Conservation (phyloP, 352 stramenopile species). For the Globisporangium cystogenes region DNA sequence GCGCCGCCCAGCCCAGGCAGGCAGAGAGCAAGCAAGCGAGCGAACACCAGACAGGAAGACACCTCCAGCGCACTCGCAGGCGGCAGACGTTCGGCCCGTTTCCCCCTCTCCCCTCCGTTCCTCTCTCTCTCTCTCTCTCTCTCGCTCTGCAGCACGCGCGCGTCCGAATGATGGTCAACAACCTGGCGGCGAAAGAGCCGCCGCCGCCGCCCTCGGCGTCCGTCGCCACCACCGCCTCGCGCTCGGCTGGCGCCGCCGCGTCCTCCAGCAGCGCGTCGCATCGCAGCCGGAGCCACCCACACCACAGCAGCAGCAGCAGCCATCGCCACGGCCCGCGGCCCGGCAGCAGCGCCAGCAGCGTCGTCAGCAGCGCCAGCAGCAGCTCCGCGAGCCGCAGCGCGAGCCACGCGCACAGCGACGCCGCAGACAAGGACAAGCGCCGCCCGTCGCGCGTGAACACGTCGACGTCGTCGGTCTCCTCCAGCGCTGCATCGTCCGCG, state of each 20-base stretch:
- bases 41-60: background rate
- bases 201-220: background rate
- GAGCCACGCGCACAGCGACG: conserved; percentile 4
- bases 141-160: background rate
- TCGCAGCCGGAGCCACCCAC: background rate
- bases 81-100: background rate
- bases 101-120: too few species aligned
- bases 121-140: background rate
- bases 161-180: background rate
- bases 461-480: conserved; percentile 7
- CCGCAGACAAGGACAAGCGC: conserved; percentile 6
- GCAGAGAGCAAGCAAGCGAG: too few species aligned
- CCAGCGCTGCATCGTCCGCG: conserved; percentile 1
- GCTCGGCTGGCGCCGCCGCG: background rate
- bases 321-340: background rate
- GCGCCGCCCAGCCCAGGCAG: too few species aligned
- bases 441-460: conserved; percentile 9
- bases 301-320: background rate
- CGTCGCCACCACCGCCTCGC: background rate
- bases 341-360: conserved; percentile 11
- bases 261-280: conserved; percentile 4
- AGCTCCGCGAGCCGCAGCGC: conserved; percentile 10
- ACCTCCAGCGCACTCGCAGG: background rate
- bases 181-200: background rate
- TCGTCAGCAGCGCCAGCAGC: conserved; percentile 12